Base-by-base conservation (phyloP, 495 filamentous ascomycete genomes). In the Xylaria flabelliformis region DNA sequence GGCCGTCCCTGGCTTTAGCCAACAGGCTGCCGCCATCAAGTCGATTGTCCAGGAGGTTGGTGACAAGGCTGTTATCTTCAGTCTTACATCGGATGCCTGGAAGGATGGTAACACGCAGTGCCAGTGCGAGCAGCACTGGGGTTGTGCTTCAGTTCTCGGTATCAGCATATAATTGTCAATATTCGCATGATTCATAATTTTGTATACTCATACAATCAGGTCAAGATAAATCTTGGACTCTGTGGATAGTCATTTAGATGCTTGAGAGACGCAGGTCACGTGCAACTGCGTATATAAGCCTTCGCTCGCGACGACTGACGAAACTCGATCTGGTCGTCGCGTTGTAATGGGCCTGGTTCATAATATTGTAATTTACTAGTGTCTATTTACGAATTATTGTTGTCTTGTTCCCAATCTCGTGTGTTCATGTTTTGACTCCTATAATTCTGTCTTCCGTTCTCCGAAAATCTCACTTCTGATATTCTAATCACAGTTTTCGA, bases 121-220 rank as follows among this genome's bases (percentile, higher is more conserved):
- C 82, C 81, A 83, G 66, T 93, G 95, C 73, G 95, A 98, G 92
- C 88, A 88, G 79, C 81, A 85, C 85, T 97, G 93, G 89, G 93
- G 94, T 67, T 88, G 87, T 73, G 85, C 83, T 72, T 65, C 81
- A 42, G 67, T 72, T 36, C 77, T 79, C 24, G 74, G 74, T 62
- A 79, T 79, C 68, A 77, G 50, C 75, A 17, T 75, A 17, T 79
- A 75, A 74, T 73, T 15, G 32, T 67, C 15, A 12, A 70, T 72
- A 53, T 59, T 68, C 66, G 67, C 72, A 73, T 74, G 67, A 50
- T 66, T 66, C 5, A 62, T 50, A 21, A 26, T 34, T 46, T 58
- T 21, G 67, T 21, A 71, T 44, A 44, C 46, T 62, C 55, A 17
- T 46, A 56, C 56, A 50, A 10, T 62, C 9, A 4, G 24, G 53